Percentiles rank a stretch among this genome's conserved stretches.
Evolutionary conservation across 805 yeast genomes (phyloP).

Genomic region (Candida ovalis): DNA sequence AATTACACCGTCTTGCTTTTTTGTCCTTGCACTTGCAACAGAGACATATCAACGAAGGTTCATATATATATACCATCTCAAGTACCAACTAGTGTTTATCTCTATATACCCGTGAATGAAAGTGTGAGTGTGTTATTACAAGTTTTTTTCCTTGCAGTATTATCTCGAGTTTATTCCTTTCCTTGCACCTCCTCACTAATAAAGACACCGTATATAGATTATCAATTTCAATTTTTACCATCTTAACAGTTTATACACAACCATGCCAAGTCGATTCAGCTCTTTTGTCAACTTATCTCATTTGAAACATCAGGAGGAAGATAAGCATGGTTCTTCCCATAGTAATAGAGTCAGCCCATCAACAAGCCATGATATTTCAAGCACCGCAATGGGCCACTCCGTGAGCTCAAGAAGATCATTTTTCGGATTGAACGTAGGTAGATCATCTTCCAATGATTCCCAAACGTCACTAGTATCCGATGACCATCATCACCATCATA

Average conservation of each 20-base stretch:
- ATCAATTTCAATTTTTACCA: neutral
- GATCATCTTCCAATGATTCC: slow-evolving; percentile 29
- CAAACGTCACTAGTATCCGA: slow-evolving; percentile 24
- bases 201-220: neutral
- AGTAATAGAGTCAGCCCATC: slow-evolving; percentile 12
- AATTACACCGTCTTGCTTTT: neutral
- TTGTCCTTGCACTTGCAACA: neutral
- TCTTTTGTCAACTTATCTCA: slow-evolving; percentile 23
- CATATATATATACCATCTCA: neutral
- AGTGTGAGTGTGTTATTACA: too few relatives aligned
- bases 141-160: too few relatives aligned
- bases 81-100: neutral
- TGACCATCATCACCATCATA: slow-evolving; percentile 19
- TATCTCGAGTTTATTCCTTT: too few relatives aligned
- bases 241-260: neutral
- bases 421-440: slow-evolving; percentile 28
- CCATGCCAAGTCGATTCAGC: slow-evolving; percentile 30
- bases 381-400: slow-evolving; percentile 21
- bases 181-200: neutral
- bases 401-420: slow-evolving; percentile 27
- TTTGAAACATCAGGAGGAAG: slow-evolving; percentile 21
- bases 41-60: neutral
- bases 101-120: too few relatives aligned
- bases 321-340: slow-evolving; percentile 5
- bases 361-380: slow-evolving; percentile 11